phyloP scores from a whole-genome alignment of 495 filamentous ascomycete species.

The Aspergillus nanangensis region DNA sequence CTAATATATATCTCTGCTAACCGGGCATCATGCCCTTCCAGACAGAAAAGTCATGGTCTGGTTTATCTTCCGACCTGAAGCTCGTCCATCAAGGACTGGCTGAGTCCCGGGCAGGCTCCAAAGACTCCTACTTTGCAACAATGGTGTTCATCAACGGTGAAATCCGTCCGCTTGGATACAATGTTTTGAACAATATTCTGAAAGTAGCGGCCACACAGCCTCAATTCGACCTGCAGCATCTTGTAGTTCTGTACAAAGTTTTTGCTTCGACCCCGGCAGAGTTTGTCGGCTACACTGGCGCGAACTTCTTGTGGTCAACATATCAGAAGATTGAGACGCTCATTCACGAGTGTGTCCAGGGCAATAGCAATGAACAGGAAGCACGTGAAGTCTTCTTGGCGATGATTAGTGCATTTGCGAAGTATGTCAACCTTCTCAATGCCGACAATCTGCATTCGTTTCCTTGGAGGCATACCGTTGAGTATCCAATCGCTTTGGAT shows the following conservation, averaged over 20 bases:
- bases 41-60: conserved; percentile 6
- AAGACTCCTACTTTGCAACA: conserved; percentile 9
- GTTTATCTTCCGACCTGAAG: conserved; percentile 2
- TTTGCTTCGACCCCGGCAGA: conserved; percentile 6
- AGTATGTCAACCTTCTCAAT: conserved; percentile 11
- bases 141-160: conserved; percentile 11
- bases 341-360: conserved; percentile 1
- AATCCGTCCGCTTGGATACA: conserved; percentile 7
- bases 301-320: conserved; percentile 1
- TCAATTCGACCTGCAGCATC: conserved; percentile 7
- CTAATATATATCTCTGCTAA: too few relatives aligned
- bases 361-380: conserved; percentile 1
- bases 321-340: conserved; percentile 5
- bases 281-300: conserved; percentile 9
- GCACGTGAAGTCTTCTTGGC: conserved; percentile 8
- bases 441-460: conserved; percentile 10
- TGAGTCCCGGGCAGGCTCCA: conserved; percentile 1
- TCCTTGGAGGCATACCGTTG: conserved; percentile 8
- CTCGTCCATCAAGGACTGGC: conserved; percentile 1
- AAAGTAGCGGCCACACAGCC: conserved; percentile 4
- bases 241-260: conserved; percentile 5
- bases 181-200: conserved; percentile 10
- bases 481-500: conserved; percentile 2
- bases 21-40: background rate
- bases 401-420: conserved; percentile 9